Base-by-base conservation (phyloP, 164 flowering plant species). In the Macadamia tetraphylla region DNA sequence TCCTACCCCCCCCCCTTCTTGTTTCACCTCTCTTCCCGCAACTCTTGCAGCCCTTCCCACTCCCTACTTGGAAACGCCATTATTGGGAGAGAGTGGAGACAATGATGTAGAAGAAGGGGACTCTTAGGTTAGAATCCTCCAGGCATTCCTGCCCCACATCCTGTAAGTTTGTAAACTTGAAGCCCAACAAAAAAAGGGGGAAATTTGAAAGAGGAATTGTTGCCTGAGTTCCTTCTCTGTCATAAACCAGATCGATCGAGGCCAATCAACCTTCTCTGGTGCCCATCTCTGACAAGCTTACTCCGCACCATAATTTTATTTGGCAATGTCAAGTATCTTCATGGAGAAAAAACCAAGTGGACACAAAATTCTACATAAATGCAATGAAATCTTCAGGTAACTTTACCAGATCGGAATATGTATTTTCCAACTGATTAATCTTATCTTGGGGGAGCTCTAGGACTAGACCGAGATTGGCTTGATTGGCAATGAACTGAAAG, bases 241-340 rank as follows among this genome's bases (percentile, higher is more conserved):
- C 99, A 95, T 92, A 71, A 69, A 84, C 99, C 99, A 95, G 8
- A 95, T 52, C 82, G 92, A 67, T 0, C 80, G 68, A 0, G 94
- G 85, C 92, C 96, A 91, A 73, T 89, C 96, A 56, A 95, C 81
- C 78, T 78, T 90, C 79, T 89, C 89, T 0, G 85, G 86, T 79
- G 80, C 64, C 94, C 96, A 48, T 88, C 88, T 61, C 73, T 86
- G 6, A 95, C 81, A 69, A 62, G 42, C 67, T 70, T 70, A 10
- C 52, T 77, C 81, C 80, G 79, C 6, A 64, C 69, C 76, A 83
- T 9, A 43, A 95, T 80, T 75, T 92, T 96, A 6, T 30, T 60
- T 0, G 98, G 92, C 86, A 79, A 73, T 70, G 85, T 81, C 94
- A 92, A 23, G 73, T 74, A 75, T 90, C 97, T 29, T 81, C 97